A percentile compares a stretch with the other conserved stretches of the same genome.
Conservation (phyloP, 768 basidiomycete species). For the Pleurotus tuber-regium region DNA sequence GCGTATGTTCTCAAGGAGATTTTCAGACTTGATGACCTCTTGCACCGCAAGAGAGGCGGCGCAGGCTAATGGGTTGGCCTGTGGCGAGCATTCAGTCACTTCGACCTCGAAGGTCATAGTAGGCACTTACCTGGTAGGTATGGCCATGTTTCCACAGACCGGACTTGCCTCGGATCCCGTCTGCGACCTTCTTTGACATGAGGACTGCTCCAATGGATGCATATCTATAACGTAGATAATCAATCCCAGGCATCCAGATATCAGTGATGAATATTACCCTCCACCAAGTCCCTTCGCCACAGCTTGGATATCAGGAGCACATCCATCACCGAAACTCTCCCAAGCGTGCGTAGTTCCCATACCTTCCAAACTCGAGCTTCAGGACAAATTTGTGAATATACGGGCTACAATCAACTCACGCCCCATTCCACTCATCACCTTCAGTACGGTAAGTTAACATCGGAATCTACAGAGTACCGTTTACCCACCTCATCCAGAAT, state of each 20-base stretch:
- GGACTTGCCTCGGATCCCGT: constrained; percentile 64
- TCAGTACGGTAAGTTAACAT: background rate
- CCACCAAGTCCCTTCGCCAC: constrained; percentile 90
- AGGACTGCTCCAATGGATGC: constrained; percentile 81
- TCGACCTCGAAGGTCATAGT: background rate
- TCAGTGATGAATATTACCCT: constrained; percentile 47
- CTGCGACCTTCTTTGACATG: constrained; percentile 66
- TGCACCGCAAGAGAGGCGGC: constrained; percentile 76
- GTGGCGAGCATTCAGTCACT: background rate
- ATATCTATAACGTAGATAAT: constrained; percentile 45
- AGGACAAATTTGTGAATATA: too few species aligned
- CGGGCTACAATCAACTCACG: too few species aligned
- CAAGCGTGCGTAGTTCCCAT: constrained; percentile 88
- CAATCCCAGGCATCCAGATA: background rate
- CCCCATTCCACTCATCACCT: constrained; percentile 90
- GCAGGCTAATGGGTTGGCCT: constrained; percentile 61
- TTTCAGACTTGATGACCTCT: constrained; percentile 12
- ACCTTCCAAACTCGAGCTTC: too few species aligned
- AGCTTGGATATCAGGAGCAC: constrained; percentile 81
- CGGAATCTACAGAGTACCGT: background rate
- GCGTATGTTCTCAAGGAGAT: constrained; percentile 13
- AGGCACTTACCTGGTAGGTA: constrained; percentile 65
- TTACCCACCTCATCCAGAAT: constrained; percentile 76
- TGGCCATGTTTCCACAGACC: constrained; percentile 84
- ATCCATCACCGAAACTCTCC: constrained; percentile 79